Percentiles rank a stretch among this genome's conserved stretches.
phyloP scores from a whole-genome alignment of 331 rosid genomes.

The Stylosanthes scabra region DNA sequence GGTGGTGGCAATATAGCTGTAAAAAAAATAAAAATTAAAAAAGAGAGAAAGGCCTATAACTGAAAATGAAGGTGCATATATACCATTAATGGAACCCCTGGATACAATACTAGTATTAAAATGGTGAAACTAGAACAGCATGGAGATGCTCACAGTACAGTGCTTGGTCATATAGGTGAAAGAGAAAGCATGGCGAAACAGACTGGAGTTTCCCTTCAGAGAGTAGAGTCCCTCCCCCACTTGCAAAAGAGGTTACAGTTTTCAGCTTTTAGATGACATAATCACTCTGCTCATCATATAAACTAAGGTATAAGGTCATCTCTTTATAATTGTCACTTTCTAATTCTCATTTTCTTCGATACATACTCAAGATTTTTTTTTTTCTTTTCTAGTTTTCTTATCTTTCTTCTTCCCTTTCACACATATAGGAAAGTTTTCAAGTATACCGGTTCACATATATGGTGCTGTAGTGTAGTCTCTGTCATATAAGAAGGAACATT shows the following conservation, averaged over 20 bases:
- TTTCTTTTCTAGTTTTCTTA: background rate
- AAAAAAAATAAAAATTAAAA: too few relatives aligned
- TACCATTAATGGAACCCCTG: constrained; percentile 32
- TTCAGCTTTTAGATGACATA: constrained; percentile 59
- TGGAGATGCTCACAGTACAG: constrained; percentile 49
- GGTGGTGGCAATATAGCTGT: constrained; percentile 18
- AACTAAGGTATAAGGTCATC: constrained; percentile 50
- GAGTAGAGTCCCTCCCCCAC: constrained; percentile 47
- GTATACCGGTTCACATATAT: too few relatives aligned
- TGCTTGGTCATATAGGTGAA: constrained; percentile 53
- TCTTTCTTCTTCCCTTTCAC: background rate
- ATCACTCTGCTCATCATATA: constrained; percentile 52
- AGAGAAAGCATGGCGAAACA: constrained; percentile 59
- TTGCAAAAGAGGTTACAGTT: constrained; percentile 46
- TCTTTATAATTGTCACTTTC: constrained; percentile 53
- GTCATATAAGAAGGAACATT: background rate
- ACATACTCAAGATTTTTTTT: background rate
- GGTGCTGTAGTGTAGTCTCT: background rate
- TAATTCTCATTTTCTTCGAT: background rate
- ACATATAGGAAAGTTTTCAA: too few relatives aligned
- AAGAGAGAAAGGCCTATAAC: too few relatives aligned
- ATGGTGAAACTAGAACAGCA: constrained; percentile 21
- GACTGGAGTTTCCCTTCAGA: constrained; percentile 59
- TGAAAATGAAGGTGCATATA: constrained; percentile 40
- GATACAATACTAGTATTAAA: constrained; percentile 21